Evolutionary conservation across 78 protist species (phyloP).

Genomic region (Dictyostelium firmibasis): DNA sequence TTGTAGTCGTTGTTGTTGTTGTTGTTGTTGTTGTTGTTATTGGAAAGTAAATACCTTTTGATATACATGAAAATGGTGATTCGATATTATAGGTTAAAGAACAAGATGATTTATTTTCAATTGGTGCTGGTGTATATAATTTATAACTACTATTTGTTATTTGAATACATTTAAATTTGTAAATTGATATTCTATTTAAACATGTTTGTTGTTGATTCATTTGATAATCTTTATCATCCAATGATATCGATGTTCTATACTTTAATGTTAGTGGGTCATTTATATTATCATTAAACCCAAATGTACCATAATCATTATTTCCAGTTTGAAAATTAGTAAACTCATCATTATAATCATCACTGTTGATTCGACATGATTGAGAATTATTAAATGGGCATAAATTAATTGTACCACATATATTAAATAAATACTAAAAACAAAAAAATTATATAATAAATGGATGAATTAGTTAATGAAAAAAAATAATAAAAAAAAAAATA

Average conservation of each 20-base stretch:
- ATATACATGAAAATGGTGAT: background rate
- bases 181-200: background rate
- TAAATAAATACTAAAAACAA: background rate
- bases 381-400: background rate
- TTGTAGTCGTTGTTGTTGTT: background rate
- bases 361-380: background rate
- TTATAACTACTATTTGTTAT: background rate
- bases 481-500: too few species aligned
- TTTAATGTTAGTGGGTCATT: background rate
- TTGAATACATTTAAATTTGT: background rate
- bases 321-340: background rate
- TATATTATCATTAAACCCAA: background rate
- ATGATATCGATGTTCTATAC: background rate
- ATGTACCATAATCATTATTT: background rate
- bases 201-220: background rate
- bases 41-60: constrained; percentile 2
- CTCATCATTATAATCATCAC: background rate
- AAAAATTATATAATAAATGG: background rate
- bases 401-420: background rate
- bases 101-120: background rate
- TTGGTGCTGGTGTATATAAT: background rate
- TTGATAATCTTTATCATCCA: background rate
- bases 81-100: background rate
- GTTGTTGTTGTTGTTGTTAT: background rate
- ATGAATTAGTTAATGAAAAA: too few species aligned